phyloP scores from a whole-genome alignment of 2,329 filamentous ascomycete species.

The Periglandula ipomoeae region DNA sequence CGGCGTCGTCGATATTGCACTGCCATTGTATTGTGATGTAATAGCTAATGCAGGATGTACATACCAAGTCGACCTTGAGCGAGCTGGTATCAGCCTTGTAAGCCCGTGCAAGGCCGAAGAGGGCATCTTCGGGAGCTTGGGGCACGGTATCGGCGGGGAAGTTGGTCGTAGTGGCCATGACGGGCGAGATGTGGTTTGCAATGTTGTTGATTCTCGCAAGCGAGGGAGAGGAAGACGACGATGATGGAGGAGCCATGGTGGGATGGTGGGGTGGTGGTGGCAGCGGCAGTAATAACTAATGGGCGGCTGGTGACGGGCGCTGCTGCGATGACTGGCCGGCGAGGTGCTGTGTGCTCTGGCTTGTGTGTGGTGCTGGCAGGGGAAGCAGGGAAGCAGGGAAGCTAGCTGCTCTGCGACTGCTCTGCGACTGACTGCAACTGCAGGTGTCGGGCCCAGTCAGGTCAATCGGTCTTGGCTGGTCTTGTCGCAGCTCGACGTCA shows the following conservation, averaged over 20 bases:
- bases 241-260: conserved; percentile 13
- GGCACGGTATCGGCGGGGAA: conserved; percentile 73
- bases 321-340: neutral
- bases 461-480: conserved; percentile 4
- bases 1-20: neutral
- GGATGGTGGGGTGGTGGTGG: conserved; percentile 1
- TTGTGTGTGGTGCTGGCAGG: neutral
- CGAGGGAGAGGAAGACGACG: conserved; percentile 33
- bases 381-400: too few relatives aligned
- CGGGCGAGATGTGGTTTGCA: conserved; percentile 60
- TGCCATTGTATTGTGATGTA: neutral
- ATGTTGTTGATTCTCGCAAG: conserved; percentile 51
- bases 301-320: neutral
- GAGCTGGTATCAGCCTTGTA: conserved; percentile 68
- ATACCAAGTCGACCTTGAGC: conserved; percentile 88
- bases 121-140: conserved; percentile 85
- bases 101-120: conserved; percentile 87
- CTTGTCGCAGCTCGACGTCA: conserved; percentile 3
- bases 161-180: conserved; percentile 42
- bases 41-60: conserved; percentile 12
- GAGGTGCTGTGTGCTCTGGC: neutral
- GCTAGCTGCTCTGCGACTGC: neutral
- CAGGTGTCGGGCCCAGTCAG: neutral
- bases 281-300: conserved; percentile 1
- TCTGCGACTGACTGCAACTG: neutral